These are phyloP conservation scores for Avena eriantha DNA, from an alignment of 176 grass and related monocot genomes.

Conservation along the genomic window DNA sequence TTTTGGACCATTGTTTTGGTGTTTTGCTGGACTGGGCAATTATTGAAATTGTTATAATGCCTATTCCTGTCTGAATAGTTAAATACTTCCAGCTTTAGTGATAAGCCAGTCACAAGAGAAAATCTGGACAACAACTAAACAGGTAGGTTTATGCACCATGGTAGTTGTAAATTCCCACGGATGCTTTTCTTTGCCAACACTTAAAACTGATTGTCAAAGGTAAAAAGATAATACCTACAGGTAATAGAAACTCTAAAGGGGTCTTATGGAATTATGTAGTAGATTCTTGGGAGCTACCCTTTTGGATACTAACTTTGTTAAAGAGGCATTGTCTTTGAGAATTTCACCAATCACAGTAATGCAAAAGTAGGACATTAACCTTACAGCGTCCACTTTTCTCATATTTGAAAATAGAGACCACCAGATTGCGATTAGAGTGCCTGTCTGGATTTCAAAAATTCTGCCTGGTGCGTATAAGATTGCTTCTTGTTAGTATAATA, in stretches of 20 bases:
- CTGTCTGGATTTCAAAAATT: neutral
- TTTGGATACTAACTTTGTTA: neutral
- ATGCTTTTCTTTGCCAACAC: neutral
- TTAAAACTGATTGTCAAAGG: neutral
- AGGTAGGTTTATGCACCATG: neutral
- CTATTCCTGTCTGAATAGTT: neutral
- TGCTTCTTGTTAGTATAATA: conserved; percentile 8
- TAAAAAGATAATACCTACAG: conserved; percentile 4
- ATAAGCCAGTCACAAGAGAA: neutral
- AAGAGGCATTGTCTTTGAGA: conserved; percentile 1
- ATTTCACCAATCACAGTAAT: neutral
- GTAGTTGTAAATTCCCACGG: neutral
- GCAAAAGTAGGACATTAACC: neutral
- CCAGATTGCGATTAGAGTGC: neutral
- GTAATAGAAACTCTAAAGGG: neutral
- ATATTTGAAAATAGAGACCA: neutral
- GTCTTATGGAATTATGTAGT: neutral
- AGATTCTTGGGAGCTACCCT: neutral
- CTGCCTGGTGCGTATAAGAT: conserved; percentile 16
- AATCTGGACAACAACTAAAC: neutral
- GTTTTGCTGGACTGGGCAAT: neutral
- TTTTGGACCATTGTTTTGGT: neutral
- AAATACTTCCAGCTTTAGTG: neutral
- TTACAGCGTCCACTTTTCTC: neutral
- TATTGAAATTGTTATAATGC: neutral